Base-by-base conservation (phyloP, 768 basidiomycete species). In the Macrocybe gigantea region DNA sequence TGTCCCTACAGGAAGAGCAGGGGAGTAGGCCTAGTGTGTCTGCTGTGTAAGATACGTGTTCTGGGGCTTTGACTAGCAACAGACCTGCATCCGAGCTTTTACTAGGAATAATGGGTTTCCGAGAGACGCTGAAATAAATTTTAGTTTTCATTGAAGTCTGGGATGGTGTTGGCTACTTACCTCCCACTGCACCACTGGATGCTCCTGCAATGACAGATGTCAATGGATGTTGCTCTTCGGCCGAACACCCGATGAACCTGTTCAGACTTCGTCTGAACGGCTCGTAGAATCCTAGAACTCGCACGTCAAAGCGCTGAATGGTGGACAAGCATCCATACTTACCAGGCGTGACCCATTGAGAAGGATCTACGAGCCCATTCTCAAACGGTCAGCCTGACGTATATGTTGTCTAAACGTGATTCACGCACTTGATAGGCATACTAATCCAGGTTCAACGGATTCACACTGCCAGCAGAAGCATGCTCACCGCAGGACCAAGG, bases 71-170 rank as follows among this genome's bases (percentile, higher is more conserved):
- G 29, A 31, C 29, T 34, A 29, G n/a, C 11, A 32, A 36, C 65
- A 42, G 12, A 85, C 87, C 76, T 99, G 96, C 88, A 99, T 97
- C 39, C 96, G 82, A 5, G 96, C 96, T 69, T 99, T 99, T 61
- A 99, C 82, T 48, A 99, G 72, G 68, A 96, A 99, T 9, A 96
- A 68, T 0, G 93, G 93, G 63, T 91, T 95, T 37, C 93, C 93
- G 38, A 93, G 65, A 44, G 76, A 73, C 0, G 88, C 88, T 88
- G 33, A 34, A 44, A 15, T 13, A 33, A 15, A 29, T 15, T 56
- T 22, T 22, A 22, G 4, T 1, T 22, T 22, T 22, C 22, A 4
- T 22, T 22, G 22, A 22, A 2, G 22, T 22, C 22, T 4, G 4
- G 22, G 1, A 2, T 4, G 2, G 4, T 22, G 22, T 22, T 22